Conservation (phyloP, 768 basidiomycete genomes). For the Lactarius hengduanensis region DNA sequence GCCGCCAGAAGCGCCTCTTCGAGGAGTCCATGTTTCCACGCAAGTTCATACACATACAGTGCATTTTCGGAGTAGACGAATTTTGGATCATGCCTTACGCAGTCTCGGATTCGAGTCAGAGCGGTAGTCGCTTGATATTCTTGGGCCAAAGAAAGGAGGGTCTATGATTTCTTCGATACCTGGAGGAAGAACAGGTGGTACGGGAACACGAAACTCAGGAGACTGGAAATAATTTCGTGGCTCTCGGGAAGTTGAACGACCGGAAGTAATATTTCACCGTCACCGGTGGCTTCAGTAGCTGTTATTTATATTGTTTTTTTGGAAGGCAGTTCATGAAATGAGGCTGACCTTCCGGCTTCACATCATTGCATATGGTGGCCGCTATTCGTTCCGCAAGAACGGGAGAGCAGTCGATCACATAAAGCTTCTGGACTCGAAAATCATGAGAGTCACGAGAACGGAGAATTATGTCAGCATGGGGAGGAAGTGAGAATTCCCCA, state of each 20-base stretch:
- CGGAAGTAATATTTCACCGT: not conserved
- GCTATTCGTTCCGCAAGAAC: constrained; percentile 29
- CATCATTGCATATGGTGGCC: not conserved
- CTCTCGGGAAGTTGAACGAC: not conserved
- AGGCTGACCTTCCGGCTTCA: not conserved
- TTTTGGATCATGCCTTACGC: too few relatives aligned
- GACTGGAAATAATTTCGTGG: not conserved
- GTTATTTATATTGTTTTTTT: not conserved
- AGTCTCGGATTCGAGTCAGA: not conserved
- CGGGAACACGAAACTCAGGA: not conserved
- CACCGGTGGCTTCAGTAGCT: not conserved
- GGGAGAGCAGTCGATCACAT: constrained; percentile 12
- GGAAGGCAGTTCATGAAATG: not conserved
- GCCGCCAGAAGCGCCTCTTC: not conserved
- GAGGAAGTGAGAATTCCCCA: not conserved
- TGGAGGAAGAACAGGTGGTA: not conserved
- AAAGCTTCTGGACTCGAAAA: constrained; percentile 8
- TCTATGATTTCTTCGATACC: not conserved
- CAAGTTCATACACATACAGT: not conserved
- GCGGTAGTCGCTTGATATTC: not conserved
- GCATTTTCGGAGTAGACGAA: not conserved
- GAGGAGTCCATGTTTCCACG: not conserved
- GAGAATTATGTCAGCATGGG: constrained; percentile 9
- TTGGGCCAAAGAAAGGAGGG: not conserved
- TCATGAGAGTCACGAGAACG: constrained; percentile 10